Base-by-base conservation (phyloP, 2,329 filamentous ascomycete genomes). In the Bipolaris victoriae region DNA sequence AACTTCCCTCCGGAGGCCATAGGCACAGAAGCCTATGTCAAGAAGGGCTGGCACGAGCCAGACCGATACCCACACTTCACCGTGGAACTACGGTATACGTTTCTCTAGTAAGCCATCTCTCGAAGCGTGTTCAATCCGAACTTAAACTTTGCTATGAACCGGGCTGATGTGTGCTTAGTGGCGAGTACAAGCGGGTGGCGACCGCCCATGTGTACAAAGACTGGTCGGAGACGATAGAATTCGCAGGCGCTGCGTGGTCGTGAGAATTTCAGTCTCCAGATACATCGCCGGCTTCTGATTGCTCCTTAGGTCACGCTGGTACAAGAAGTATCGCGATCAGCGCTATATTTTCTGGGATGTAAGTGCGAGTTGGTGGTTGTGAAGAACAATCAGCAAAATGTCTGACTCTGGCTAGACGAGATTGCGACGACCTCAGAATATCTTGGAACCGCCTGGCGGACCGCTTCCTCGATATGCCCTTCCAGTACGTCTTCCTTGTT, bases 161-260 rank as follows among this genome's bases (percentile, higher is more conserved):
- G 7, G 15, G 22, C 35, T 39, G 9, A 49, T 10, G 1, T 3
- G 7, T 49, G 11, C 20, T 13, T 49, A 49, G 39, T 18, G 29
- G 22, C 16, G 13, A 15, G 26, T 9, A 9, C 24, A 16, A 18
- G 11, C 31, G 18, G 5, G 52, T 22, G 10, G 47, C 29, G 3
- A 60, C 56, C 0, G 50, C 29, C 29, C 61, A 64, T n/a, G 35
- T 64, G 18, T 64, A 43, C 39, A 41, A 49, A 9, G 57, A 65
- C 15, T 37, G 41, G 11, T 60, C 46, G 7, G 61, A 67, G 20
- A 50, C 55, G 15, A 20, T 49, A 13, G 18, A 43, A 11, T 26
- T 6, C 3, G 18, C 11, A 10, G 6, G 3, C 6, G 36, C 26
- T 18, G 39, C 2, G 15, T 11, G 44, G 16, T 31, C 10, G 29